These are phyloP conservation scores for Elaphomyces granulatus DNA, from an alignment of 495 filamentous ascomycete species.

Conservation along the genomic window DNA sequence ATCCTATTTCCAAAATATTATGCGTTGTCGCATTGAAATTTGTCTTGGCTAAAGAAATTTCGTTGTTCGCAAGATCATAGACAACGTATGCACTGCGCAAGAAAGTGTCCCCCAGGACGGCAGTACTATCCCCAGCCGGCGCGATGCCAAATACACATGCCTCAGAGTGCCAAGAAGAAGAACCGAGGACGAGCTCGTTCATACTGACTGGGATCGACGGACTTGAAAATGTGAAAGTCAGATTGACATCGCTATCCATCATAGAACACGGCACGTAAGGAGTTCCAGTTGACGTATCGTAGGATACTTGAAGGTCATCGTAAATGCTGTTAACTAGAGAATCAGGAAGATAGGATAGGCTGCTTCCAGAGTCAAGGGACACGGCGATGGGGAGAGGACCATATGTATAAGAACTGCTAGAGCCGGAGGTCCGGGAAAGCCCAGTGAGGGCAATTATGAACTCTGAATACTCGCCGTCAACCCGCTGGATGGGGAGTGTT, in stretches of 20 bases:
- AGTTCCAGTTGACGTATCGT: conserved; percentile 31
- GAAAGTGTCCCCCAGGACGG: conserved; percentile 85
- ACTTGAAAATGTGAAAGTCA: conserved; percentile 56
- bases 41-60: conserved; percentile 77
- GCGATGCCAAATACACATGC: conserved; percentile 67
- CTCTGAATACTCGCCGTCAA: conserved; percentile 46
- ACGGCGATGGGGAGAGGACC: conserved; percentile 45
- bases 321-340: conserved; percentile 49
- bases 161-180: conserved; percentile 40
- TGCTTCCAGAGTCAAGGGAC: conserved; percentile 82
- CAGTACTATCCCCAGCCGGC: conserved; percentile 48
- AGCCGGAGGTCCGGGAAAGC: conserved; percentile 34
- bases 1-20: conserved; percentile 58
- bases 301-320: conserved; percentile 46
- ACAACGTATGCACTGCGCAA: conserved; percentile 85
- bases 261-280: conserved; percentile 64
- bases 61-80: conserved; percentile 76
- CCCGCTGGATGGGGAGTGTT: conserved; percentile 60
- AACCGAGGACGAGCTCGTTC: conserved; percentile 62
- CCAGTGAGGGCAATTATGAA: conserved; percentile 72
- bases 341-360: conserved; percentile 77
- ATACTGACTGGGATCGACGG: conserved; percentile 58
- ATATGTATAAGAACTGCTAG: conserved; percentile 32
- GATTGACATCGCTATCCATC: conserved; percentile 36
- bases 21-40: conserved; percentile 58